Percentiles rank a stretch among this genome's conserved stretches.
phyloP scores from a whole-genome alignment of 139 green algal species.

The Chlorella ohadii region DNA sequence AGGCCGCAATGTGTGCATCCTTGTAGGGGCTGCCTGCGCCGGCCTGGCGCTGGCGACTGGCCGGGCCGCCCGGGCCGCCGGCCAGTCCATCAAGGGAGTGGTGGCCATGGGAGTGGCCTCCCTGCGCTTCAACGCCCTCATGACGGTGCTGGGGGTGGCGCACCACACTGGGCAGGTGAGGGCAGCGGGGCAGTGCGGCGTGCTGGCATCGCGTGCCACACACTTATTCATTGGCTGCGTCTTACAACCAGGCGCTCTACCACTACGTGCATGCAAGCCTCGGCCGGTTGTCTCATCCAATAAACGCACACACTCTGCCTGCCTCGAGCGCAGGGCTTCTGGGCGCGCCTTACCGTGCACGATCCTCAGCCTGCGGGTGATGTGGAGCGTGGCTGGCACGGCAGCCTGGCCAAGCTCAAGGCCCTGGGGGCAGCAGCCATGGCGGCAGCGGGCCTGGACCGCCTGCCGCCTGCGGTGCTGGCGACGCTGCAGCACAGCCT shows the following conservation, averaged over 20 bases:
- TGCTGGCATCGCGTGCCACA: too few species aligned
- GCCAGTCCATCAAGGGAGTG: constrained; percentile 9
- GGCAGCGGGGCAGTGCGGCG: too few species aligned
- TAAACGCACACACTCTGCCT: too few species aligned
- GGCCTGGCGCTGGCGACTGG: background rate
- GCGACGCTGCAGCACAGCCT: constrained; percentile 13
- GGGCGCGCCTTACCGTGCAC: constrained; percentile 42
- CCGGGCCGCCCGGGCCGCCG: background rate
- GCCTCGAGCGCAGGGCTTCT: constrained; percentile 45
- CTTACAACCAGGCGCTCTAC: too few species aligned
- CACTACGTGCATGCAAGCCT: too few species aligned
- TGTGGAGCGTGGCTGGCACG: constrained; percentile 21
- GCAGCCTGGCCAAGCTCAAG: constrained; percentile 9
- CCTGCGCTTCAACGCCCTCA: constrained; percentile 22
- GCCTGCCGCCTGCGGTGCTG: background rate
- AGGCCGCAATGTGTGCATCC: constrained; percentile 9
- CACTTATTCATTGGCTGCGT: too few species aligned
- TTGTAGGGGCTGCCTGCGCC: background rate
- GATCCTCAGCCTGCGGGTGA: background rate
- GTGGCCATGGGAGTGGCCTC: background rate
- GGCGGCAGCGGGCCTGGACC: background rate
- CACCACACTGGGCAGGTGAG: constrained; percentile 24
- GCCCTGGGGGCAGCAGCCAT: background rate
- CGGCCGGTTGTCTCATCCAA: too few species aligned
- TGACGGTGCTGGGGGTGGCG: constrained; percentile 25